Percentiles rank a stretch among this genome's conserved stretches.
Evolutionary conservation across 805 yeast species (phyloP).

Genomic region (Metahyphopichia silvanorum): DNA sequence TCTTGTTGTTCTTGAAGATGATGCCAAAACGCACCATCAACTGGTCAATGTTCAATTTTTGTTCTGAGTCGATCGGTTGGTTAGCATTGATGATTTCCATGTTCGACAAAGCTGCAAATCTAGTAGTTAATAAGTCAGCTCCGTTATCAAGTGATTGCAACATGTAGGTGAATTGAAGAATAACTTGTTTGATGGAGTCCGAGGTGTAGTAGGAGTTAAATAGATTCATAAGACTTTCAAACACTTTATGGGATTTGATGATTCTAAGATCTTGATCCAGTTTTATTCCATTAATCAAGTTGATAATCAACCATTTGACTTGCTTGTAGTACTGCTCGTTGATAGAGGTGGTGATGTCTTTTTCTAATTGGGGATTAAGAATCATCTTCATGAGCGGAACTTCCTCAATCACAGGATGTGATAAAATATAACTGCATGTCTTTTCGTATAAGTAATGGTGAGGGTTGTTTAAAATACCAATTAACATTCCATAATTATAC

Average conservation of each 20-base stretch:
- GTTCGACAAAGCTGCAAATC: conserved; percentile 42
- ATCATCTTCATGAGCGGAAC: conserved; percentile 46
- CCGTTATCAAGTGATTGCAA: conserved; percentile 53
- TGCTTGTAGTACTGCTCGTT: conserved; percentile 55
- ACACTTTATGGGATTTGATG: conserved; percentile 49
- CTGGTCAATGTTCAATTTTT: conserved; percentile 46
- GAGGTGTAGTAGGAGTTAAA: conserved; percentile 48
- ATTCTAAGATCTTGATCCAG: conserved; percentile 50
- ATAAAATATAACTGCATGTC: conserved; percentile 60
- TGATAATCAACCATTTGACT: conserved; percentile 61
- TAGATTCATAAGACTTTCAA: conserved; percentile 67
- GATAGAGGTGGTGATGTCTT: conserved; percentile 13
- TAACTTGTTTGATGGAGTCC: conserved; percentile 33
- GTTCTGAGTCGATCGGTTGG: conserved; percentile 26
- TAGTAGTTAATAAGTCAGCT: conserved; percentile 53
- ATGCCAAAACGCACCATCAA: conserved; percentile 43
- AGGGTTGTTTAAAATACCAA: conserved; percentile 62
- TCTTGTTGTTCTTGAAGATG: conserved; percentile 43
- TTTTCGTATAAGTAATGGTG: conserved; percentile 73
- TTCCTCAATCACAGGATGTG: conserved; percentile 47
- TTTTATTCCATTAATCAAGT: conserved; percentile 46
- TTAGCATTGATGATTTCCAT: conserved; percentile 26
- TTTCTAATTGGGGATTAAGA: conserved; percentile 13
- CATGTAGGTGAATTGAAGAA: conserved; percentile 43
- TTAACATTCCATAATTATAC: conserved; percentile 50